Evolutionary conservation across 179 eudicot genomes (phyloP), one percentile per base, ranked within the genome.

Genomic region (Silene noctiflora): DNA sequence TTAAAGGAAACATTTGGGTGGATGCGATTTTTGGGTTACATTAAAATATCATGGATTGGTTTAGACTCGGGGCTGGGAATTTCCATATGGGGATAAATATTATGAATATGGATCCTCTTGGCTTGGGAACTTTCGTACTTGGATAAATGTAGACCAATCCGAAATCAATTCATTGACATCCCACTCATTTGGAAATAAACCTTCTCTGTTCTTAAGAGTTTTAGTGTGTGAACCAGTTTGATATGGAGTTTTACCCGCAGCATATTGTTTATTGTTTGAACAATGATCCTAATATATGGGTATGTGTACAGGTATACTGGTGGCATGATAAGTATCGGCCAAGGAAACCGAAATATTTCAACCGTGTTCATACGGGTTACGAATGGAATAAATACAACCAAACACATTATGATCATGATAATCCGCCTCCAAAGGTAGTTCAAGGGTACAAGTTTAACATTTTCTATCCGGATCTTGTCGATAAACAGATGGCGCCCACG

Each of bases 271-370:
- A 6, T 67, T 39, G 53, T 35, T 19, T 35, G 10, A 8, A 12
- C 55, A 19, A 68, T 68, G 53, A 64, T 60, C 62, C 75, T 74
- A 22, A 74, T 70, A n/a, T 74, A 67, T 53, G 35, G 51, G 31
- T 71, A 6, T 33, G 73, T 69, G 44, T 86, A 62, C 90, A 93
- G 98, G 98, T 93, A 11, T 94, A 92, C 77, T 92, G 97, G 96
- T 95, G 99, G 99, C 99, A 92, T 80, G 99, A 95, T 76, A 95
- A 92, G 70, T 95, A 92, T 73, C 94, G 98, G 3, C 99, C 99
- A 0, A 86, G 99, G 82, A 95, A 95, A 80, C 99, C 97, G 0
- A 95, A 95, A 81, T 95, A 92, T 81, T 95, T 95, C 76, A 95
- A 95, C 77, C 91, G 95, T 55, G 97, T 95, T 72, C 99, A 93